Base-by-base conservation (phyloP, 1,284 basidiomycete species). In the Ustilago loliicola region DNA sequence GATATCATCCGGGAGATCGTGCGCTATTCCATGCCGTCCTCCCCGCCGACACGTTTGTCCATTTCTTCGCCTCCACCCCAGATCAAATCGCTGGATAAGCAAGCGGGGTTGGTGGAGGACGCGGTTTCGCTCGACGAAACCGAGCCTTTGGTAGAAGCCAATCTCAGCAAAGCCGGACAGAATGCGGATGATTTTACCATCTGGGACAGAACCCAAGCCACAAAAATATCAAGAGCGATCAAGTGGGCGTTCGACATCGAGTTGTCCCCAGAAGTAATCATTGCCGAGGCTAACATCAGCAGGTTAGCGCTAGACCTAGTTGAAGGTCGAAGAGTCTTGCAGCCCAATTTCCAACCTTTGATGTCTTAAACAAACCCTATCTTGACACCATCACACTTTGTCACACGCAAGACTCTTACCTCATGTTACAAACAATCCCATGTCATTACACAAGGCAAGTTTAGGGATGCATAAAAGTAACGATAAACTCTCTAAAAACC, bases 141-240 rank as follows among this genome's bases (percentile, higher is more conserved):
- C n/a, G n/a, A n/a, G n/a, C n/a, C n/a, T n/a, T n/a, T n/a, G 29
- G 29, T 4, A 45, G 25, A 55, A 45, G 38, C 32, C 29, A 34
- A 34, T 34, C 32, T 34, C 32, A 34, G 11, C 32, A 34, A 34
- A 34, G 52, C 32, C 1, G 66, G 27, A 15, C 23, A 34, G 54
- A 93, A 96, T 83, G 90, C 91, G 0, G 95, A 98, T 84, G 95
- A 98, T 87, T 98, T 99, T 86, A 91, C 91, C 50, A 94, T 99
- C 88, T 98, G 95, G 94, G 92, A 92, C 3, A 91, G 93, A 77
- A 88, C 89, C 47, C 96, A 99, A 87, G 96, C 96, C 29, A 91
- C 91, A 86, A 90, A 93, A 53, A 98, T 99, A 80, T 92, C 92
- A 47, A 87, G 88, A 23, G 92, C 91, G 23, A 91, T 96, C 75